Evolutionary conservation across 345 rosid genomes (phyloP).

Genomic region (Camelina laxa): DNA sequence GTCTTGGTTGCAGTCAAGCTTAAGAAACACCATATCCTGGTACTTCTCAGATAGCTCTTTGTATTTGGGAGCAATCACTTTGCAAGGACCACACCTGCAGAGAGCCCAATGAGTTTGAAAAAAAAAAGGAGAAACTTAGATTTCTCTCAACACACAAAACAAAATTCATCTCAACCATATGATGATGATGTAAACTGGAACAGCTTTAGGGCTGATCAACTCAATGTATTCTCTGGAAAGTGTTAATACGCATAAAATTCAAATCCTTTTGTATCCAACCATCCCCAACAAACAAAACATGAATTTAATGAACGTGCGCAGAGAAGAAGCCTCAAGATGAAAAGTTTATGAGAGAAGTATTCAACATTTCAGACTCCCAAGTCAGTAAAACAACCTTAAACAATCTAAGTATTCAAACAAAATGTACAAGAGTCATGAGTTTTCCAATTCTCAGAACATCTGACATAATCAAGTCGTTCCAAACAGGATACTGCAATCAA

Average conservation of each 20-base stretch:
- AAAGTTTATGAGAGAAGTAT: neutral
- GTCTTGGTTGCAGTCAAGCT: constrained; percentile 94
- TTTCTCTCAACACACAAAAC: neutral
- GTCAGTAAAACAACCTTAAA: neutral
- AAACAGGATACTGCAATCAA: constrained; percentile 12
- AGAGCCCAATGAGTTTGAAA: neutral
- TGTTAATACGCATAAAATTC: neutral
- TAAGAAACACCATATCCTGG: constrained; percentile 80
- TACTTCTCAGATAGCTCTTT: constrained; percentile 73
- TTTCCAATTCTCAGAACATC: neutral
- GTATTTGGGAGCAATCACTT: constrained; percentile 85
- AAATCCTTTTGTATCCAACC: neutral
- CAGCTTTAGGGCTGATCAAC: neutral
- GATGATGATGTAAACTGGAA: neutral
- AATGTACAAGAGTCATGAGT: neutral
- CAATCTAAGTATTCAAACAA: neutral
- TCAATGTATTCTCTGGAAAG: neutral
- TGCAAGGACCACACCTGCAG: constrained; percentile 95
- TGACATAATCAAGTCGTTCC: neutral
- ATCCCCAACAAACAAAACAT: neutral
- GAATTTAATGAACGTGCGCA: neutral
- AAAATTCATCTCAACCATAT: constrained; percentile 14
- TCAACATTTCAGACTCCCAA: too few relatives aligned
- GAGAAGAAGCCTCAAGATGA: constrained; percentile 9
- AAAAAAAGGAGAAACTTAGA: neutral